Evolutionary conservation across 768 basidiomycete species (phyloP), one percentile per base, ranked within the genome.

Genomic region (Pulveroboletus frians): DNA sequence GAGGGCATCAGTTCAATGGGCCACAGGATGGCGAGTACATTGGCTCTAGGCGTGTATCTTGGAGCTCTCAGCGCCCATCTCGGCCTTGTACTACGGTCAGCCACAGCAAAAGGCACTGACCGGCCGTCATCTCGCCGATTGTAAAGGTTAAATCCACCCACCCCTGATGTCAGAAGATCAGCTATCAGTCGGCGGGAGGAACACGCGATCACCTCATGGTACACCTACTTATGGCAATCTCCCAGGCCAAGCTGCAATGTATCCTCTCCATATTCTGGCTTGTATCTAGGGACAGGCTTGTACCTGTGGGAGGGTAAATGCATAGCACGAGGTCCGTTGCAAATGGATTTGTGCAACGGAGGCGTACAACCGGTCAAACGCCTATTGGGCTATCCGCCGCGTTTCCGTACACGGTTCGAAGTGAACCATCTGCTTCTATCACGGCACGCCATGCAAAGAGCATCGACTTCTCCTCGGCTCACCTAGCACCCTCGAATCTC

Each of bases 171-270:
- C 52, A 57, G 52, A 26, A 42, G 23, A 52, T 54, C 44, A 39
- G 27, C n/a, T n/a, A n/a, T n/a, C n/a, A n/a, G n/a, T n/a, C n/a
- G n/a, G 43, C 34, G 34, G 43, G 37, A 34, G 23, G 27, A 35
- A 53, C 67, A 69, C 55, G 64, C 59, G 59, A 52, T 23, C 35
- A 9, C 68, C 68, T 66, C 68, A 56, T 66, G 67, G 37, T 27
- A 23, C 27, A 13, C 42, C 23, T 31, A 23, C 23, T 48, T 56
- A 55, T 45, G 46, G 56, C 5, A 53, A 43, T 26, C 50, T 60
- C 47, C 38, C 48, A 39, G 11, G 23, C 30, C 37, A 26, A 26
- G 23, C 23, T 43, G 32, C 46, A 50, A 46, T 40, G 39, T 55
- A 32, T 32, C 27, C 32, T 15, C 14, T 36, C 49, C 50, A 5